Base-by-base conservation (phyloP, 805 yeast species). In the Ogataea naganishii region DNA sequence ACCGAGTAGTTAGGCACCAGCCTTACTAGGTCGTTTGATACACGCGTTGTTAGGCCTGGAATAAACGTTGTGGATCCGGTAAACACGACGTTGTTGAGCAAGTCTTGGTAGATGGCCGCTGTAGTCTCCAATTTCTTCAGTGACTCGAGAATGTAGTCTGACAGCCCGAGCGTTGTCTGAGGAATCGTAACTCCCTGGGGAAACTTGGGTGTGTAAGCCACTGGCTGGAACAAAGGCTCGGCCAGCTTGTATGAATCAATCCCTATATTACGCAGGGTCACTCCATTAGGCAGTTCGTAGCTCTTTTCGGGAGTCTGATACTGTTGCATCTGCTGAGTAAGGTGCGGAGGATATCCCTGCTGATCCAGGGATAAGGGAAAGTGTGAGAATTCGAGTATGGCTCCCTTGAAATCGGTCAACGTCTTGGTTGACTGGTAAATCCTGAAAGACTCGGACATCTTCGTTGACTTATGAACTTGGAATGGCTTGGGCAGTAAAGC, bases 171-270 rank as follows among this genome's bases (percentile, higher is more conserved):
- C 4, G 78, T 66, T 20, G 72, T 69, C 12, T 60, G 60, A 6
- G 73, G 64, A 30, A 68, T 58, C 22, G 61, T 68, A 15, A 60
- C 46, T 2, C 51, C 52, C 5, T 65, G 63, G 20, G 65, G 58
- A 2, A 53, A 51, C 18, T 56, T 45, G 33, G 29, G 47, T 13
- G 66, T 62, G 41, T 65, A 66, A 18, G 58, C 56, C 14, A 62
- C 56, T 3, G 94, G 94, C 33, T 72, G 70, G 59, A 83, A 81
- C 30, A 84, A 50, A 6, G 84, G 75, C 54, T 84, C 94, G 6
- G 78, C 58, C 27, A 78, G 54, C 23, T 66, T 52, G 32, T 63
- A 56, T 36, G 78, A 68, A 32, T 79, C 80, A 23, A 63, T 56
- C 6, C 69, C 70, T 29, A 75, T 61, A 10, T 60, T 56, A 17